Percentiles rank a stretch among this genome's conserved stretches.
Conservation (phyloP, 495 filamentous ascomycete species). For the Talaromyces ruber region DNA sequence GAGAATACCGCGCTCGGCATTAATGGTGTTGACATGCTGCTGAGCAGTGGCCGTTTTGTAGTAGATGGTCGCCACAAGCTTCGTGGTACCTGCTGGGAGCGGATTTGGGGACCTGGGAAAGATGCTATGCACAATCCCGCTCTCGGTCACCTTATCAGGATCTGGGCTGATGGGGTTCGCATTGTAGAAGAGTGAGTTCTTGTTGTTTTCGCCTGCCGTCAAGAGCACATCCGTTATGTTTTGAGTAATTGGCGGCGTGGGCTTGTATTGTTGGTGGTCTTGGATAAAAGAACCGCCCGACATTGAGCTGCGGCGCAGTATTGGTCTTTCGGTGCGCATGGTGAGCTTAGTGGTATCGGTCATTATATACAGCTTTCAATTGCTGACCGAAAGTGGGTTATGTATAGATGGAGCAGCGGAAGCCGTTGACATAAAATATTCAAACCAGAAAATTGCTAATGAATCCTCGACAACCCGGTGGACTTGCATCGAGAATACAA, state of each 20-base stretch:
- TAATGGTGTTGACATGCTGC: conserved; percentile 28
- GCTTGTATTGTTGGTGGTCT: conserved; percentile 69
- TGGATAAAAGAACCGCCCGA: conserved; percentile 62
- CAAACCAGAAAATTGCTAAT: not conserved
- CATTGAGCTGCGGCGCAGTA: conserved; percentile 38
- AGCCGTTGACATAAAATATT: not conserved
- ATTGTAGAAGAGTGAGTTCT: conserved; percentile 17
- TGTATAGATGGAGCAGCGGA: not conserved
- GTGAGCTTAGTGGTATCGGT: conserved; percentile 16
- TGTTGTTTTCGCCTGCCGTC: conserved; percentile 11
- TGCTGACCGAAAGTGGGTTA: not conserved
- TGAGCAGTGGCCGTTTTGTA: conserved; percentile 35
- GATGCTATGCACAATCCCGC: conserved; percentile 35
- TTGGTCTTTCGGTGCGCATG: conserved; percentile 27
- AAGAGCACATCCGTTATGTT: conserved; percentile 36
- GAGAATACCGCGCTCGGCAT: conserved; percentile 18
- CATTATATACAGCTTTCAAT: conserved; percentile 13
- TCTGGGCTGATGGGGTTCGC: conserved; percentile 36
- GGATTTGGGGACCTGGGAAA: conserved; percentile 30
- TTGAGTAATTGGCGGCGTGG: conserved; percentile 35
- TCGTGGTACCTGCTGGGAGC: conserved; percentile 28
- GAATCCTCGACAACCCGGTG: not conserved
- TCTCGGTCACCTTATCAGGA: conserved; percentile 34
- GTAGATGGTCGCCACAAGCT: conserved; percentile 38
- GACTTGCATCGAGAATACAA: not conserved